These are phyloP conservation scores for Maudiozyma serrabonitensis DNA, from an alignment of 805 yeast genomes.

Conservation along the genomic window DNA sequence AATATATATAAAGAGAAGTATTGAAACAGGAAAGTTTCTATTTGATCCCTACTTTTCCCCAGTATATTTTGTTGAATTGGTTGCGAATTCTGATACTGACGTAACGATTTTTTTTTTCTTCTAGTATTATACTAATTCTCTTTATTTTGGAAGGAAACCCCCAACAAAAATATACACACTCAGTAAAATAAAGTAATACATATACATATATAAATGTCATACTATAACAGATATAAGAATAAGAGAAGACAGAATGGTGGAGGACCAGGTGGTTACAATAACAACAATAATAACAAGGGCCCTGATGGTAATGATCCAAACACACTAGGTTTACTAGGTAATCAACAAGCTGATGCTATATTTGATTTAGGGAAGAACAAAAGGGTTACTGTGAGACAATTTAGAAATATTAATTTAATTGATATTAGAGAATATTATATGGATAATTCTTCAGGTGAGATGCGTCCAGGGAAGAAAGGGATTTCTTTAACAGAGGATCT, in stretches of 20 bases:
- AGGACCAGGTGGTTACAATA: conserved; percentile 3
- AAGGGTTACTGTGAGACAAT: conserved; percentile 63
- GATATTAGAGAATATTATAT: conserved; percentile 81
- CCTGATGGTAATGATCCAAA: not conserved
- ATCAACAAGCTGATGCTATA: conserved; percentile 22
- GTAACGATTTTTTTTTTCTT: too few relatives aligned
- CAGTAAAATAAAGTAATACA: too few relatives aligned
- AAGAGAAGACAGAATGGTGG: conserved; percentile 11
- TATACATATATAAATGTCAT: conserved; percentile 17
- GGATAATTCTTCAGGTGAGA: conserved; percentile 45
- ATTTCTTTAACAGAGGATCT: conserved; percentile 31
- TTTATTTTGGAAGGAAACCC: too few relatives aligned
- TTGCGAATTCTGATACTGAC: too few relatives aligned
- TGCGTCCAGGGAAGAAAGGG: conserved; percentile 73
- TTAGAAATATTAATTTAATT: conserved; percentile 54
- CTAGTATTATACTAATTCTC: too few relatives aligned
- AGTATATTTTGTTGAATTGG: too few relatives aligned
- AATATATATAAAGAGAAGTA: too few relatives aligned
- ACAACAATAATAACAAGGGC: conserved; percentile 2
- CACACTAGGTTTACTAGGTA: conserved; percentile 5
- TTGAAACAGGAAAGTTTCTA: too few relatives aligned
- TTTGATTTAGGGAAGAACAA: conserved; percentile 49
- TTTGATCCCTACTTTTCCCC: too few relatives aligned
- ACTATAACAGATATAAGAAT: conserved; percentile 24
- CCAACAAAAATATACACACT: too few relatives aligned